phyloP scores from a whole-genome alignment of 805 yeast species.

The Wickerhamiella vanderwaltii region DNA sequence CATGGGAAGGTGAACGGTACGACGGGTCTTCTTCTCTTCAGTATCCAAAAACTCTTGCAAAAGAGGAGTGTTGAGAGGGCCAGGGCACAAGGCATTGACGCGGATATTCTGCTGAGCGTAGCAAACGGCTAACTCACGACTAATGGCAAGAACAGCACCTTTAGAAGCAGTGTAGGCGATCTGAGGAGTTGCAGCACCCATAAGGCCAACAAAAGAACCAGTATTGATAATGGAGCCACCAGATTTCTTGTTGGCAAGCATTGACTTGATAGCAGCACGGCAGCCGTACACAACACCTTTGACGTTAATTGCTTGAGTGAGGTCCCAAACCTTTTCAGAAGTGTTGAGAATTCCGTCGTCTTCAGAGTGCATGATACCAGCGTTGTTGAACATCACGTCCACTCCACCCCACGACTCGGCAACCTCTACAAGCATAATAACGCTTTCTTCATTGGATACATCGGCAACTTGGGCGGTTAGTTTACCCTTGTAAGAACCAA shows the following conservation, averaged over 20 bases:
- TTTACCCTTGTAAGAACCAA: conserved; percentile 62
- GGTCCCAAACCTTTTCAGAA: conserved; percentile 28
- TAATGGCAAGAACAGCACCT: conserved; percentile 30
- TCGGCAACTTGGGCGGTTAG: conserved; percentile 31
- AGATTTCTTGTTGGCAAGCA: conserved; percentile 23
- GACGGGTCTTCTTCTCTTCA: conserved; percentile 38
- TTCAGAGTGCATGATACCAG: conserved; percentile 48
- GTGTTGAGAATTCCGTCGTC: conserved; percentile 27
- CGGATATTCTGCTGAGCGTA: conserved; percentile 46
- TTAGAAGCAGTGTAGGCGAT: conserved; percentile 31
- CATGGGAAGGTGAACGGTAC: conserved; percentile 35
- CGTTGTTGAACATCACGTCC: conserved; percentile 75
- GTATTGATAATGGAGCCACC: conserved; percentile 29
- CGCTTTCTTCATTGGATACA: conserved; percentile 27
- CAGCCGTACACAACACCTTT: conserved; percentile 30
- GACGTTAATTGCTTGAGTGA: conserved; percentile 29
- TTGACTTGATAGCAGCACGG: conserved; percentile 27
- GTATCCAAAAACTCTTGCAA: conserved; percentile 42
- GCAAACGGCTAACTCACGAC: conserved; percentile 40
- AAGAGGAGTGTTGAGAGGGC: conserved; percentile 50
- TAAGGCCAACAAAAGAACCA: conserved; percentile 29
- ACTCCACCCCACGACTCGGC: conserved; percentile 65
- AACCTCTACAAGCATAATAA: conserved; percentile 32
- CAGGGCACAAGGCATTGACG: conserved; percentile 48
- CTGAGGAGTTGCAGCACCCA: conserved; percentile 32